Base-by-base conservation (phyloP, 352 stramenopile species). In the Globisporangium canariense region DNA sequence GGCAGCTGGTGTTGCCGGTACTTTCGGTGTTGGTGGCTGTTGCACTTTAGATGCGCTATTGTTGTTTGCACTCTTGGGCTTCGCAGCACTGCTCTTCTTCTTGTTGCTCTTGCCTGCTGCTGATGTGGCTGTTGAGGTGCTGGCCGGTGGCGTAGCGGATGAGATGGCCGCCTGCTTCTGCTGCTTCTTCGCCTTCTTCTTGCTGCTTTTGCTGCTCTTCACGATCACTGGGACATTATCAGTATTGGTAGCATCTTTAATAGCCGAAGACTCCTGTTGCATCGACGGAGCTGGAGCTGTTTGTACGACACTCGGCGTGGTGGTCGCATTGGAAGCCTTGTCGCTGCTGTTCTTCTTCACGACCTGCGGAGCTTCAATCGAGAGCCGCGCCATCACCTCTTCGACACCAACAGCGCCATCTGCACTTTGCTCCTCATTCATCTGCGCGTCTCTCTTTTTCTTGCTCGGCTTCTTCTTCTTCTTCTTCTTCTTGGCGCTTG, bases 181-280 rank as follows among this genome's bases (percentile, higher is more conserved):
- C 50, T 58, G 51, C 18, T 58, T 18, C 34, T 58, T 58, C 30
- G 30, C 32, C 34, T 46, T 57, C 28, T 57, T 43, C 16, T 13
- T 46, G 22, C 73, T 81, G 11, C 56, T 68, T 49, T 71, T 80
- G 51, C 67, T 64, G 46, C 47, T 73, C 20, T 68, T 72, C 22
- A 11, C 16, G 11, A 43, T 52, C 4, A 22, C 6, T 62, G 57
- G 41, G 2, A 4, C 22, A 22, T 28, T 25, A 10, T 40, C 25
- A 46, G 13, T 18, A 6, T 2, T 13, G 4, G 11, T 38, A 1
- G n/a, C 16, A 20, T 56, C 52, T 16, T 36, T 55, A 16, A 13
- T 50, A 11, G 50, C 34, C 38, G 25, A 20, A 10, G 13, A 28
- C 38, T 18, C 0, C 14, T 57, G n/a, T 16, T 56, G 30, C 41